phyloP scores from a whole-genome alignment of 1,284 basidiomycete genomes.

The Ustilago shanxiensis region DNA sequence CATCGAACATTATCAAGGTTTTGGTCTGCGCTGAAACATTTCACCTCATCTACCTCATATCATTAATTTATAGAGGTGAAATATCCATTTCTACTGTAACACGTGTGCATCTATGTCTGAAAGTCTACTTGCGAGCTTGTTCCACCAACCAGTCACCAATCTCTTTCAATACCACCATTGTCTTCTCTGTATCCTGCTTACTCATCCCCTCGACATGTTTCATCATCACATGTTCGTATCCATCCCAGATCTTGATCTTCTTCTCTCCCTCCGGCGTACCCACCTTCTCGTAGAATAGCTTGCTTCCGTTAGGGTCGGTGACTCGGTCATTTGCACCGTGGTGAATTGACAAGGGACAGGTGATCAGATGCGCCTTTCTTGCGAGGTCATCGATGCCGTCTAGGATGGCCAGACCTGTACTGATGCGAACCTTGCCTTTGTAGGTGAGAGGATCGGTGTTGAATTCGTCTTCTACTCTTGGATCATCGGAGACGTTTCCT shows the following conservation, averaged over 20 bases:
- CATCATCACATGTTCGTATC: constrained; percentile 73
- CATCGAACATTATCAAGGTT: constrained; percentile 56
- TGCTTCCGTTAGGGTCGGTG: constrained; percentile 71
- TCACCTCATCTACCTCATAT: too few relatives aligned
- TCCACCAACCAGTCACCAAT: constrained; percentile 53
- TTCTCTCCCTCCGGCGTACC: constrained; percentile 69
- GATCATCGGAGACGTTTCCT: constrained; percentile 74
- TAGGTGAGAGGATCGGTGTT: constrained; percentile 72
- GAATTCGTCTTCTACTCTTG: constrained; percentile 69
- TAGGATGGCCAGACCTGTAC: constrained; percentile 72
- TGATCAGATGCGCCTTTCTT: constrained; percentile 68
- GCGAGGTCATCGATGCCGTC: constrained; percentile 71
- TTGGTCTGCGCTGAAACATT: constrained; percentile 43
- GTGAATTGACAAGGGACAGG: constrained; percentile 72
- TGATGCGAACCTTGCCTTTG: constrained; percentile 72
- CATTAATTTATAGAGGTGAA: too few relatives aligned
- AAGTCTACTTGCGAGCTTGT: constrained; percentile 36
- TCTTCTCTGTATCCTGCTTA: constrained; percentile 53
- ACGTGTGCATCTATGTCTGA: neutral
- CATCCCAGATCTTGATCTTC: constrained; percentile 72
- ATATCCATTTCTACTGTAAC: constrained; percentile 11
- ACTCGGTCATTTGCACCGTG: constrained; percentile 73
- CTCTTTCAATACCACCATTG: constrained; percentile 52
- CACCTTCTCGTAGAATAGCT: constrained; percentile 71
- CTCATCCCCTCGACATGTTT: constrained; percentile 67